Percentiles rank a stretch among this genome's conserved stretches.
These are phyloP conservation scores for Raffaelea albimanens DNA, from an alignment of 2,329 filamentous ascomycete genomes.

Conservation along the genomic window DNA sequence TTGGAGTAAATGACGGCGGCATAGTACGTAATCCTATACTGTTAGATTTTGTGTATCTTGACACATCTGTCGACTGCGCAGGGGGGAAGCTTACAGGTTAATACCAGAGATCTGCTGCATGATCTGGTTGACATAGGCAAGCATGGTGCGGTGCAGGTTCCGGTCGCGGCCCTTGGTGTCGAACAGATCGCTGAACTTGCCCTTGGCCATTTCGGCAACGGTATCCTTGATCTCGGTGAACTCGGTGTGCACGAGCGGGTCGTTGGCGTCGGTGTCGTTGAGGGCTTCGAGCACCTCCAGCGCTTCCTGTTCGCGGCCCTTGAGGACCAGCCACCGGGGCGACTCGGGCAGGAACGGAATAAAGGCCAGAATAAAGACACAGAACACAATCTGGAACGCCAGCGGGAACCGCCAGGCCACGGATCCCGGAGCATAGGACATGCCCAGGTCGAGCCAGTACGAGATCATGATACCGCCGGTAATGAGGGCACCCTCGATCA, in stretches of 20 bases:
- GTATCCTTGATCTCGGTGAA: slow-evolving; percentile 45
- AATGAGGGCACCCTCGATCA: slow-evolving; percentile 51
- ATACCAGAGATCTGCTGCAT: slow-evolving; percentile 25
- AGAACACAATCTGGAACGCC: slow-evolving; percentile 48
- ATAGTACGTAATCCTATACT: slow-evolving; percentile 23
- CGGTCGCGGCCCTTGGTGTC: slow-evolving; percentile 12
- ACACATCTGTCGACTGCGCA: no score
- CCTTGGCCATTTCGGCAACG: slow-evolving; percentile 42
- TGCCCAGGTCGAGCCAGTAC: slow-evolving; percentile 52
- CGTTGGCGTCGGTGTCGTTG: slow-evolving; percentile 29
- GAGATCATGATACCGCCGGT: slow-evolving; percentile 47
- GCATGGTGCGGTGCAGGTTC: slow-evolving; percentile 14
- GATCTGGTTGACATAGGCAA: slow-evolving; percentile 11
- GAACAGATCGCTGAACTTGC: slow-evolving; percentile 13
- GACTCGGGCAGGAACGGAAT: slow-evolving; percentile 45
- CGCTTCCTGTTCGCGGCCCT: slow-evolving; percentile 33
- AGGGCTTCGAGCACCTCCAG: slow-evolving; percentile 32
- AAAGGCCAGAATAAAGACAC: slow-evolving; percentile 44
- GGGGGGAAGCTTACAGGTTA: slow-evolving; percentile 29
- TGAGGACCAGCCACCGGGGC: slow-evolving; percentile 35
- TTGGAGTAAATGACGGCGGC: slow-evolving; percentile 36
- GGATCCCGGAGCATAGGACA: slow-evolving; percentile 40
- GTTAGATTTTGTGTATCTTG: background rate
- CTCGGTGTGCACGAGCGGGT: slow-evolving; percentile 46
- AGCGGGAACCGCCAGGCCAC: slow-evolving; percentile 53